Conservation (phyloP, 257 asterid species). For the Perilla frutescens region DNA sequence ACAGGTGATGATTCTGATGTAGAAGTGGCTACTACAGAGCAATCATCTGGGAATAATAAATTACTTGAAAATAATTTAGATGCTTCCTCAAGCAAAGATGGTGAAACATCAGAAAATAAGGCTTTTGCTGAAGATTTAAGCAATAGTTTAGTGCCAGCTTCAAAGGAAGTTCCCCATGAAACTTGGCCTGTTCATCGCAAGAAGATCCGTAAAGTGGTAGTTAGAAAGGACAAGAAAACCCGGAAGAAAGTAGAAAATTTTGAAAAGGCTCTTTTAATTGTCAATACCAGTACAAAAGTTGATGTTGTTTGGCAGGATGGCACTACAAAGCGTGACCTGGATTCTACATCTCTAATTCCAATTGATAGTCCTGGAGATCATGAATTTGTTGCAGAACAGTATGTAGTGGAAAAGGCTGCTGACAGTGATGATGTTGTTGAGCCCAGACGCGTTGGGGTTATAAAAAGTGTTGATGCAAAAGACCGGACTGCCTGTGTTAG, state of each 20-base stretch:
- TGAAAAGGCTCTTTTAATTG: conserved; percentile 81
- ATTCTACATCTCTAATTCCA: conserved; percentile 80
- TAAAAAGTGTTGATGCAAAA: conserved; percentile 83
- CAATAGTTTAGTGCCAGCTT: conserved; percentile 53
- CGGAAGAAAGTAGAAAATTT: conserved; percentile 83
- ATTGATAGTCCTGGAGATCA: conserved; percentile 97
- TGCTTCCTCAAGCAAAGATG: conserved; percentile 44
- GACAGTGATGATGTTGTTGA: conserved; percentile 71
- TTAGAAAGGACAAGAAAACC: conserved; percentile 81
- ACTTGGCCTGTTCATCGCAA: conserved; percentile 81
- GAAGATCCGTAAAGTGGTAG: conserved; percentile 81
- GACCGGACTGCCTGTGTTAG: conserved; percentile 87
- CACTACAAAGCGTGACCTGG: conserved; percentile 58
- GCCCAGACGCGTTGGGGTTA: conserved; percentile 86
- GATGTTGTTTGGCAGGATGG: conserved; percentile 99
- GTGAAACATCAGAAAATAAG: conserved; percentile 47
- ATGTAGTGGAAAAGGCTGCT: conserved; percentile 91
- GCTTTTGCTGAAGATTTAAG: conserved; percentile 47
- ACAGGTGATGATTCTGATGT: conserved; percentile 69
- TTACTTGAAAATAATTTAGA: conserved; percentile 47
- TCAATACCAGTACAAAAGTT: conserved; percentile 71
- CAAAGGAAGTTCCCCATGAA: conserved; percentile 63
- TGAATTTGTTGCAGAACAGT: conserved; percentile 97
- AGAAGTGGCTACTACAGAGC: conserved; percentile 56
- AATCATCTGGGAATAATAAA: conserved; percentile 48